Conservation (phyloP, 2,329 filamentous ascomycete species). For the Ustilaginoidea virens region DNA sequence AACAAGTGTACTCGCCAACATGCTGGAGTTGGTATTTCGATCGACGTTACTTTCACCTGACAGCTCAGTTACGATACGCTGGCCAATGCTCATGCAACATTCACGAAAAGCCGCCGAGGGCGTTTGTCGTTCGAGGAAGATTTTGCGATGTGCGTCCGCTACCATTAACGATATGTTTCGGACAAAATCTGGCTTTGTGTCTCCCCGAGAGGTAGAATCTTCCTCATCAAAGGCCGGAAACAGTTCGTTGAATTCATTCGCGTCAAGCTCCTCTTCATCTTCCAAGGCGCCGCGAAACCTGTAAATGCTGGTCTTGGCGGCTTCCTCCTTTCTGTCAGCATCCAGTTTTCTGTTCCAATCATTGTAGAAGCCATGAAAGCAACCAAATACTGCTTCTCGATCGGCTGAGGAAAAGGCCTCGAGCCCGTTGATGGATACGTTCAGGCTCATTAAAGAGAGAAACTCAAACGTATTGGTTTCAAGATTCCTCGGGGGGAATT, state of each 20-base stretch:
- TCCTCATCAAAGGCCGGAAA: constrained; percentile 61
- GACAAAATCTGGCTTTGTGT: constrained; percentile 23
- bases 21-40: constrained; percentile 28
- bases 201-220: constrained; percentile 16
- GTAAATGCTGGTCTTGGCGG: constrained; percentile 63
- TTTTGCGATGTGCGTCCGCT: constrained; percentile 40
- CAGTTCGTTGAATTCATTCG: constrained; percentile 60
- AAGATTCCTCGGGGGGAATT: constrained; percentile 8
- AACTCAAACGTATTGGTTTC: constrained; percentile 25
- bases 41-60: constrained; percentile 14
- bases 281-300: constrained; percentile 66
- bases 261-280: constrained; percentile 58
- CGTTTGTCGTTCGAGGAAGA: constrained; percentile 30
- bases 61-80: constrained; percentile 17
- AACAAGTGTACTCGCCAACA: constrained; percentile 53
- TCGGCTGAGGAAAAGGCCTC: constrained; percentile 22
- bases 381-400: constrained; percentile 43
- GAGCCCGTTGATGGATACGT: constrained; percentile 32
- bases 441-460: constrained; percentile 17
- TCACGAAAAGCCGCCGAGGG: constrained; percentile 25
- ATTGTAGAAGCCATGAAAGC: constrained; percentile 58
- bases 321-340: constrained; percentile 59
- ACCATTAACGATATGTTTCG: constrained; percentile 45
- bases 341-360: constrained; percentile 69
- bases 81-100: constrained; percentile 28